Evolutionary conservation across 345 rosid genomes (phyloP).

Genomic region (Erodium maritimum): DNA sequence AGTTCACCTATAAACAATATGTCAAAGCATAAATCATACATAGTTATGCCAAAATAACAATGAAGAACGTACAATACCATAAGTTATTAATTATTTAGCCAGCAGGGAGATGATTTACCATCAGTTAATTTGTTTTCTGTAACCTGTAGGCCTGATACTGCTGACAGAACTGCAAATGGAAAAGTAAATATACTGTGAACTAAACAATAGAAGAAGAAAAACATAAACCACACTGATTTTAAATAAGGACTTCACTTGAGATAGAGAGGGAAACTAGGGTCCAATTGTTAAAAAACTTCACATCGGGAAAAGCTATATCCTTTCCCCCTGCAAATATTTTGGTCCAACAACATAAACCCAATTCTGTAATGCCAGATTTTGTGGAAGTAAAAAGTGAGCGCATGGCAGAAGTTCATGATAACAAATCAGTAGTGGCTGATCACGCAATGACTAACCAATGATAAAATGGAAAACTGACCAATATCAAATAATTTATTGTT

Average conservation of each 20-base stretch:
- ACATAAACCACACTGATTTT: neutral
- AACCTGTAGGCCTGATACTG: conserved; percentile 67
- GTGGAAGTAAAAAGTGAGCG: neutral
- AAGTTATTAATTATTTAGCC: conserved; percentile 1
- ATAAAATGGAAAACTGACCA: too few relatives aligned
- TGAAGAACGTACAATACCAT: neutral
- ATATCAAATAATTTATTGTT: too few relatives aligned
- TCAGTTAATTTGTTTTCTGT: conserved; percentile 32
- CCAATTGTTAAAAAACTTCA: too few relatives aligned
- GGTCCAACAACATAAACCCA: neutral
- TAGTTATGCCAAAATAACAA: neutral
- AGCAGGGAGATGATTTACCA: conserved; percentile 29
- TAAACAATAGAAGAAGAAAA: too few relatives aligned
- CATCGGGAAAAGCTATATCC: neutral
- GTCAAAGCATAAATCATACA: conserved; percentile 5
- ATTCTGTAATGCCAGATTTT: neutral
- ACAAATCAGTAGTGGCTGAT: neutral
- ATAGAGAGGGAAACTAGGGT: neutral
- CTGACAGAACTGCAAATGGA: conserved; percentile 62
- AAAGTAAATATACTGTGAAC: neutral
- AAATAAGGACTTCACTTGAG: neutral
- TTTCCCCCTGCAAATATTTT: neutral
- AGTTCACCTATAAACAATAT: conserved; percentile 38
- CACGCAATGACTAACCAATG: neutral
- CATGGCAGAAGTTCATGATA: neutral